Percentiles rank a stretch among this genome's conserved stretches.
Conservation (phyloP, 768 basidiomycete genomes). For the Rhodotorula graminis region DNA sequence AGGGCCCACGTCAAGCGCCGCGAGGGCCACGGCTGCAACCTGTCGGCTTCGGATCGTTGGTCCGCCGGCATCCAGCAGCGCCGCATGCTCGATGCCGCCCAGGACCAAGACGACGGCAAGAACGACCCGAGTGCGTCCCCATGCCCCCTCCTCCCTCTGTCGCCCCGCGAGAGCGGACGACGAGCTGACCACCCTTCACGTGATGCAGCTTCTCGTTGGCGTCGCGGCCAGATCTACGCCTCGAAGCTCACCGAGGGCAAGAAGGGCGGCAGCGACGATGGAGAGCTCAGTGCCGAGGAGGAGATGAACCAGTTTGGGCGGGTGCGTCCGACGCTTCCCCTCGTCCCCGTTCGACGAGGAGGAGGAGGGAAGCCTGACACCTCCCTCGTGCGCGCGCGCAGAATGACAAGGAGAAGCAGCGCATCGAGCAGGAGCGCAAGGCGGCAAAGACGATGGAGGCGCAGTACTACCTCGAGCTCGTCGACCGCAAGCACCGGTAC, state of each 20-base stretch:
- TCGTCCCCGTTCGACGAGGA: background rate
- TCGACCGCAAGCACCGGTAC: constrained; percentile 30
- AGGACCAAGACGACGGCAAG: constrained; percentile 29
- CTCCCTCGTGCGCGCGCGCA: background rate
- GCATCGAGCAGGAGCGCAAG: constrained; percentile 25
- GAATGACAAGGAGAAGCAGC: constrained; percentile 22
- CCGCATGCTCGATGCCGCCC: constrained; percentile 4
- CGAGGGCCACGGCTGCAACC: constrained; percentile 9
- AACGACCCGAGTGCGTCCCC: constrained; percentile 33
- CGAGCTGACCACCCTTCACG: background rate
- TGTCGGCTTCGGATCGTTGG: constrained; percentile 18
- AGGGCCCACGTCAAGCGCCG: constrained; percentile 12
- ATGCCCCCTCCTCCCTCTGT: too few species aligned
- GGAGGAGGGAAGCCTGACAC: background rate
- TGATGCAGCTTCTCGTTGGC: constrained; percentile 30
- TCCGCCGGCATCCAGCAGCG: constrained; percentile 16
- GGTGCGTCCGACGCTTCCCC: background rate
- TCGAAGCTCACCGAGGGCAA: constrained; percentile 21
- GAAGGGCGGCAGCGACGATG: background rate
- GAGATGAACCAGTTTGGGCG: constrained; percentile 23
- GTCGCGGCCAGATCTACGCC: constrained; percentile 26
- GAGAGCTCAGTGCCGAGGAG: constrained; percentile 17
- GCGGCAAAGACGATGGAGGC: constrained; percentile 31
- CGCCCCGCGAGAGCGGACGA: constrained; percentile 11
- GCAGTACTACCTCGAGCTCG: constrained; percentile 40